Conservation (phyloP, 768 basidiomycete species). For the Leccinellum albellum region DNA sequence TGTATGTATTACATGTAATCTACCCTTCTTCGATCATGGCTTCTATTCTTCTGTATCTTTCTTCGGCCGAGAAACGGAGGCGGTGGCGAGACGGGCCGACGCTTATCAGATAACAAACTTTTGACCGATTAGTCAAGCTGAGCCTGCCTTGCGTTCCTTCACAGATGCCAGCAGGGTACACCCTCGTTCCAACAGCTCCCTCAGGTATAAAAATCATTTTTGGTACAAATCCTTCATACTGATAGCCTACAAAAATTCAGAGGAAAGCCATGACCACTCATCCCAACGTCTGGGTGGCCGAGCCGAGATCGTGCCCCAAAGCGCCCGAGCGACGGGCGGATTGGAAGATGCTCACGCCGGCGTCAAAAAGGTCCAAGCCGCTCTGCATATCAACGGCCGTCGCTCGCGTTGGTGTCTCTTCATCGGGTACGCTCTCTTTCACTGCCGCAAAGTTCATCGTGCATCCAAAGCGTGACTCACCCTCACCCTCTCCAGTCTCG, state of each 20-base stretch:
- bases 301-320: not conserved
- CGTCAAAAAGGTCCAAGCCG: conserved; percentile 48
- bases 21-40: not conserved
- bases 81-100: not conserved
- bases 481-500: conserved; percentile 38
- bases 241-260: conserved; percentile 3
- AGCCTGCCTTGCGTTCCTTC: not conserved
- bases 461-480: not conserved
- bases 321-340: not conserved
- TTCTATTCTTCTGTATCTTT: not conserved
- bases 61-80: not conserved
- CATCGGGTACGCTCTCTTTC: conserved; percentile 40
- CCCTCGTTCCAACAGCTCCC: conserved; percentile 11
- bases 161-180: conserved; percentile 17
- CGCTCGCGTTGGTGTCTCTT: conserved; percentile 60
- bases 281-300: not conserved
- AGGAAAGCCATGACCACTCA: conserved; percentile 1
- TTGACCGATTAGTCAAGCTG: not conserved
- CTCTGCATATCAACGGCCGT: conserved; percentile 48
- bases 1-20: not conserved
- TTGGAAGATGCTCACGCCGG: conserved; percentile 34
- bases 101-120: conserved; percentile 12
- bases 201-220: conserved; percentile 7
- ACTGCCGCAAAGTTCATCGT: not conserved
- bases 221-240: not conserved